Evolutionary conservation across 768 basidiomycete genomes (phyloP), one percentile per base, ranked within the genome.

Genomic region (Leccinum variicolor): DNA sequence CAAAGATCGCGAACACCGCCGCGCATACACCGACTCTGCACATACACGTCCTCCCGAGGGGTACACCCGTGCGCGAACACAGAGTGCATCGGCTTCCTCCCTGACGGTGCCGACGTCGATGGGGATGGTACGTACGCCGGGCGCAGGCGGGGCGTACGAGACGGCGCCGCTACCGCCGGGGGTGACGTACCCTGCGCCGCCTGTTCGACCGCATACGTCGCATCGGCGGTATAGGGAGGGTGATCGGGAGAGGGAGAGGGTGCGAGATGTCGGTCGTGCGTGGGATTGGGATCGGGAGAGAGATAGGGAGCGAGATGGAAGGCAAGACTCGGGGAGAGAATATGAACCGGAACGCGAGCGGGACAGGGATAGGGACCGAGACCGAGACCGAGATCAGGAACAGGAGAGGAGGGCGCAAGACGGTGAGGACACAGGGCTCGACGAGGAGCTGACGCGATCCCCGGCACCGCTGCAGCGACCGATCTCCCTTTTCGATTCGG

Each of bases 401-500:
- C 41, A 43, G 11, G 41, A 43, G 11, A 43, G 41, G 41, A n/a
- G 39, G n/a, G 2, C 41, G 13, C 19, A 13, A 43, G 41, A 43
- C 3, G 41, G 19, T 4, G 66, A 55, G 28, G 56, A 57, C 14
- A 50, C 43, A 7, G 63, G 17, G 8, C 3, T 46, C 17, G 58
- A 58, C 1, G 64, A 59, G 19, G 66, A 58, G 11, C 25, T 50
- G 34, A 60, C 62, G 17, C 62, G 41, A 8, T 72, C 70, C 36
- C 72, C 70, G 6, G 72, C 70, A 14, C 57, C 72, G 15, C 62
- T 72, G 0, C 58, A 58, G 47, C 64, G 70, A 13, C 70, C 72
- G 5, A 72, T 72, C 17, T 72, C 70, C 21, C 63, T 73, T 3
- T 73, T 72, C 2, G 69, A 69, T 60, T 67, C 68, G 1, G 68